Evolutionary conservation across 371 early-diverging fungal species (phyloP).

Genomic region (Circinella umbellata): DNA sequence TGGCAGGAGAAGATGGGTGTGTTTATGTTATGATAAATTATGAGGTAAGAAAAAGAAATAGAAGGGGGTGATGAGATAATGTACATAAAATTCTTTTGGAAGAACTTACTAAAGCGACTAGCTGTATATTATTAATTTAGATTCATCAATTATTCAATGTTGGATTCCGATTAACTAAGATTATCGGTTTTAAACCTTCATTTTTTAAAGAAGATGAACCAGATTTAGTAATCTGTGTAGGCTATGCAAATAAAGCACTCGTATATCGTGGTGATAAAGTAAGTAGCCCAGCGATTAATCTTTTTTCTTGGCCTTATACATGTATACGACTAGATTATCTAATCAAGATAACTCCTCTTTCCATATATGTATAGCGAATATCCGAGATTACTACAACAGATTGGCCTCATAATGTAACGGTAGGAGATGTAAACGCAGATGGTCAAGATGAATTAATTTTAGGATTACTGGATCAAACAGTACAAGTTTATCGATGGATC

Average conservation of each 20-base stretch:
- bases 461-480: constrained; percentile 43
- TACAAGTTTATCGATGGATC: constrained; percentile 47
- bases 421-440: constrained; percentile 54
- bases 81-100: not conserved
- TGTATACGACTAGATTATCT: not conserved
- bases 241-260: constrained; percentile 40
- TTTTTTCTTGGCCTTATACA: no score
- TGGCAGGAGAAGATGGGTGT: constrained; percentile 51
- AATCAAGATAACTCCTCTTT: constrained; percentile 2
- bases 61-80: not conserved
- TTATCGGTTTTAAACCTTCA: constrained; percentile 39
- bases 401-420: constrained; percentile 46
- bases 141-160: constrained; percentile 41
- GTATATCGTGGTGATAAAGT: constrained; percentile 48
- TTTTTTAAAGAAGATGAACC: constrained; percentile 31
- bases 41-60: constrained; percentile 32
- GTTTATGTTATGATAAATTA: constrained; percentile 49
- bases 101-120: no score
- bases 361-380: constrained; percentile 27
- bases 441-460: constrained; percentile 50
- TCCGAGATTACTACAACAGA: constrained; percentile 38
- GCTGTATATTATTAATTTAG: constrained; percentile 15
- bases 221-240: constrained; percentile 50
- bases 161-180: constrained; percentile 34
- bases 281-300: not conserved